Conservation (phyloP, 208 protist species). For the Wallacemonas sp. region DNA sequence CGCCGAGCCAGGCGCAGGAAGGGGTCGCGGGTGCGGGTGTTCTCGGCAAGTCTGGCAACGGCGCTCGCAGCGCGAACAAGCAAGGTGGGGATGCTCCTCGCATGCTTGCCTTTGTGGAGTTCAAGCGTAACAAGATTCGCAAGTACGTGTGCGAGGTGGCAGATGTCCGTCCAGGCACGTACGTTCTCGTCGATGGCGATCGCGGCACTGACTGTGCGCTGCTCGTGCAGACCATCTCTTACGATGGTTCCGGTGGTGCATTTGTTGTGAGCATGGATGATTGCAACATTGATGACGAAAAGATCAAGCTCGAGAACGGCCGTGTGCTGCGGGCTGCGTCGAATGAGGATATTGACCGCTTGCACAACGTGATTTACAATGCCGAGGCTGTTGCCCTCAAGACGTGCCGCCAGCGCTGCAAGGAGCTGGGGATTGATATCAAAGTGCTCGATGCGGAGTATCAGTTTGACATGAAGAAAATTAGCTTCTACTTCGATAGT, state of each 20-base stretch:
- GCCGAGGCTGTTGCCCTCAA: constrained; percentile 87
- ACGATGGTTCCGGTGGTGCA: constrained; percentile 39
- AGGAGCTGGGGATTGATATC: constrained; percentile 83
- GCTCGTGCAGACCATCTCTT: constrained; percentile 67
- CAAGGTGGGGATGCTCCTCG: too few species aligned
- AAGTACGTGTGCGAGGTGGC: constrained; percentile 63
- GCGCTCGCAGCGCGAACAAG: too few species aligned
- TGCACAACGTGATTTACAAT: constrained; percentile 73
- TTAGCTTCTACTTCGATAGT: constrained; percentile 92
- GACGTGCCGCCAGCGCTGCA: constrained; percentile 78
- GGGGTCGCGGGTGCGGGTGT: constrained; percentile 4
- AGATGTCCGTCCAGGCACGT: constrained; percentile 63
- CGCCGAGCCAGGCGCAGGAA: neutral
- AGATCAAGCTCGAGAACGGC: constrained; percentile 79
- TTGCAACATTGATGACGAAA: constrained; percentile 58
- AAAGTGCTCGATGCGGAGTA: constrained; percentile 86
- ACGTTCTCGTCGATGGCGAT: constrained; percentile 90
- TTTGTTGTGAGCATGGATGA: constrained; percentile 73
- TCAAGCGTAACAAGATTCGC: constrained; percentile 76
- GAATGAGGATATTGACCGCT: constrained; percentile 67
- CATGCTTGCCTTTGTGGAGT: constrained; percentile 84
- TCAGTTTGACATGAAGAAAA: constrained; percentile 94
- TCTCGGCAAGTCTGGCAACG: neutral
- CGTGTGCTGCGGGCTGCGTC: constrained; percentile 70
- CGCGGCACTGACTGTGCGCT: constrained; percentile 84